Base-by-base conservation (phyloP, 140 eudicot species). In the Bidens hawaiensis region DNA sequence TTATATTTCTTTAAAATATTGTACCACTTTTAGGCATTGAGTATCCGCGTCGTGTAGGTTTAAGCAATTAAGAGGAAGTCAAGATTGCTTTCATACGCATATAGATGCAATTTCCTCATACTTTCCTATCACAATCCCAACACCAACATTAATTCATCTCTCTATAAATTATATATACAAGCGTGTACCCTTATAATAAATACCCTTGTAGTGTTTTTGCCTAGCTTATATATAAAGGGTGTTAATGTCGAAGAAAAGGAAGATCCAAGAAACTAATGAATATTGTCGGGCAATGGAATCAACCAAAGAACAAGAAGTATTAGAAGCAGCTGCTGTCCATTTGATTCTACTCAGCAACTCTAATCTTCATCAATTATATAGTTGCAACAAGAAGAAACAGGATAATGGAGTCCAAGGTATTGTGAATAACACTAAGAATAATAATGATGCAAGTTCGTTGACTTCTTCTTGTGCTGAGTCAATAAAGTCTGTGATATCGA, bases 291-390 rank as follows among this genome's bases (percentile, higher is more conserved):
- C 12, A 36, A 36, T 15, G 62, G 51, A 12, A 48, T 48, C 59
- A 50, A 49, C 38, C 40, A 34, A 50, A 21, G 71, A 65, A 33
- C 59, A 64, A 19, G 33, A 64, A 11, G 4, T 64, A 30, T 40
- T 65, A 22, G 71, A 65, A 65, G 33, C 48, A 9, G 71, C 71
- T 33, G 71, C 71, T 65, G 33, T 50, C 17, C 71, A 65, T 49
- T 50, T 65, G 62, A 65, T 65, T 65, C 36, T 65, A n/a, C 71
- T 65, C 34, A 65, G 46, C 46, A 40, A 40, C 14, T 18, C 51
- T 36, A 36, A 36, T 40, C 36, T 22, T 11, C 60, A 49, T 30
- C 48, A 14, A 47, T 64, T 30, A 46, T 14, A 38, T 60, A 17
- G 4, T 40, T 40, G 6, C 25, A 9, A 21, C 50, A 60, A 21